Percentiles rank a stretch among this genome's conserved stretches.
Conservation (phyloP, 306 rosid species). For the Abrus precatorius region DNA sequence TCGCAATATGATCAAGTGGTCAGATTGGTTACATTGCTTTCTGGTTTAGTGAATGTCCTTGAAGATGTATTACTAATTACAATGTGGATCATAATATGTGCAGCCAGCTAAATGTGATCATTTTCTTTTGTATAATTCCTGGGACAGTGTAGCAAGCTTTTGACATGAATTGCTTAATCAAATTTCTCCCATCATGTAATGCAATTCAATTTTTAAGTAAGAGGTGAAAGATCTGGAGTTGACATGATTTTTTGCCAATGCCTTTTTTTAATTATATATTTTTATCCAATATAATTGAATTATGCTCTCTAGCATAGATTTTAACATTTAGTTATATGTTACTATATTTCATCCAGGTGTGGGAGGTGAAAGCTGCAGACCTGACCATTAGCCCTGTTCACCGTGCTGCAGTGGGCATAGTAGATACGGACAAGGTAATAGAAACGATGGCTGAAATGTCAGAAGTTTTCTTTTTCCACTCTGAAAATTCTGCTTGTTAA, state of each 20-base stretch:
- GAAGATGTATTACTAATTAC: constrained; percentile 11
- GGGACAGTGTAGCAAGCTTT: not conserved
- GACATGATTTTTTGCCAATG: not conserved
- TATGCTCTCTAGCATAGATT: not conserved
- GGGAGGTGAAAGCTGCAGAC: constrained; percentile 99
- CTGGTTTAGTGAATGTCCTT: constrained; percentile 15
- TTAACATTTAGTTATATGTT: constrained; percentile 9
- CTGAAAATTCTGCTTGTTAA: constrained; percentile 11
- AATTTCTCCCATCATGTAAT: not conserved
- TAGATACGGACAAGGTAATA: constrained; percentile 85
- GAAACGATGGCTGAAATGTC: constrained; percentile 22
- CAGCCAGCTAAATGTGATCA: not conserved
- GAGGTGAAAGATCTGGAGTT: constrained; percentile 13
- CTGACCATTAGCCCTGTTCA: constrained; percentile 94
- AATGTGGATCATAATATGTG: not conserved
- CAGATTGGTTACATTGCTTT: constrained; percentile 1
- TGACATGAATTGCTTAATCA: not conserved
- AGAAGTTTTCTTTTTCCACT: constrained; percentile 15
- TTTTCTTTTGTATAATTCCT: constrained; percentile 9
- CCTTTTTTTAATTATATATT: not conserved
- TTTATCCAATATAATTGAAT: constrained; percentile 12
- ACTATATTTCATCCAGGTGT: constrained; percentile 65
- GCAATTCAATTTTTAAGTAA: constrained; percentile 24
- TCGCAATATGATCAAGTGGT: constrained; percentile 17
- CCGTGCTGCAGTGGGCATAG: constrained; percentile 88